phyloP scores from a whole-genome alignment of 805 yeast species.

The Hermanozyma aechmeae region DNA sequence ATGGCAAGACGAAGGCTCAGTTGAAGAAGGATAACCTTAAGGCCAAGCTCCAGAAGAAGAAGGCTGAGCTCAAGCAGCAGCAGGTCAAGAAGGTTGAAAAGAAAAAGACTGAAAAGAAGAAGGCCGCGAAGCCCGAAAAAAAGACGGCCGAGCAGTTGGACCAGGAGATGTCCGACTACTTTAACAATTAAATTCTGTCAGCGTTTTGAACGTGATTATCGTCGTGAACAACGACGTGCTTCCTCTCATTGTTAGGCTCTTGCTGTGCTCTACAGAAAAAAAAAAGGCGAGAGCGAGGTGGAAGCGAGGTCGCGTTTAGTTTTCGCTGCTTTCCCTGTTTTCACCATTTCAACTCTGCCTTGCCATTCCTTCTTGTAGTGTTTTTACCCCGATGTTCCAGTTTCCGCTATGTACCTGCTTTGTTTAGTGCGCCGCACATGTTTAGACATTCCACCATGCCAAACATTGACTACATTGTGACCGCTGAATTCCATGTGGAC shows the following conservation, averaged over 20 bases:
- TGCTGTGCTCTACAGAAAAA: too few species aligned
- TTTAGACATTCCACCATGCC: conserved; percentile 5
- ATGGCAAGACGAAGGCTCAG: conserved; percentile 12
- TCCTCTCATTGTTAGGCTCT: too few species aligned
- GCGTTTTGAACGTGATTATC: too few species aligned
- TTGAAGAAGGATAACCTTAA: conserved; percentile 14
- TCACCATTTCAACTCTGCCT: too few species aligned
- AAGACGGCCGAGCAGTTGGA: conserved; percentile 91
- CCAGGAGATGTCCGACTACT: conserved; percentile 97
- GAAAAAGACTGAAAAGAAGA: conserved; percentile 25
- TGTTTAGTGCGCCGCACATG: too few species aligned
- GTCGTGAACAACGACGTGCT: too few species aligned
- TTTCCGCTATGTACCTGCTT: too few species aligned
- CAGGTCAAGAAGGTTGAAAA: conserved; percentile 1
- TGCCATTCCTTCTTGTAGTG: too few species aligned
- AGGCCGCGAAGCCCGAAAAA: conserved; percentile 30
- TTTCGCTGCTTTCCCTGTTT: too few species aligned
- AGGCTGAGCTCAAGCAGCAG: conserved; percentile 12
- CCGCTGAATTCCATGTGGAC: conserved; percentile 75
- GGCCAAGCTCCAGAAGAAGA: conserved; percentile 13
- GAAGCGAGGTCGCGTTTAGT: too few species aligned
- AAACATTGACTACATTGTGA: conserved; percentile 47
- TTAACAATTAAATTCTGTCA: conserved; percentile 35
- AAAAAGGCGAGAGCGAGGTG: too few species aligned
- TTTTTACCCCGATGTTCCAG: too few species aligned